Percentiles rank a stretch among this genome's conserved stretches.
These are phyloP conservation scores for Globisporangium spinosum DNA, from an alignment of 352 stramenopile genomes.

Conservation along the genomic window DNA sequence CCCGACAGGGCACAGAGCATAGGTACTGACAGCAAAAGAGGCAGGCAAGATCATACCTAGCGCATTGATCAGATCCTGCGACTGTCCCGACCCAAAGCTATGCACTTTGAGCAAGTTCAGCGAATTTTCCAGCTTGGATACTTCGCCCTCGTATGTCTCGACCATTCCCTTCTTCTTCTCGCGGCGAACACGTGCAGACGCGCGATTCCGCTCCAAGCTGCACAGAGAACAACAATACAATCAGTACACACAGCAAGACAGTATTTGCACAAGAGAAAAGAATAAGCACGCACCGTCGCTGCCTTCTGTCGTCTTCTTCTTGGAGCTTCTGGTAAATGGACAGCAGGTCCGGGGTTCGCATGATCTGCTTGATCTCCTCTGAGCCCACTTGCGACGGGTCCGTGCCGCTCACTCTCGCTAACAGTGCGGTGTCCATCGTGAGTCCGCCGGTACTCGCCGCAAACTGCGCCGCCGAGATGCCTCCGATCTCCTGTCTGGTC, in stretches of 20 bases:
- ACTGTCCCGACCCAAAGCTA: slow-evolving; percentile 65
- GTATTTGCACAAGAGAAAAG: neutral
- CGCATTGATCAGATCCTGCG: slow-evolving; percentile 60
- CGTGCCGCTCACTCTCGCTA: slow-evolving; percentile 76
- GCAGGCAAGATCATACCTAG: slow-evolving; percentile 38
- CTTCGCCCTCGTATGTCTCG: slow-evolving; percentile 81
- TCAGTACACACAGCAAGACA: neutral
- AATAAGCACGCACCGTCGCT: slow-evolving; percentile 34
- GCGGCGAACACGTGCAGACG: slow-evolving; percentile 72
- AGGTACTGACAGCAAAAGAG: neutral
- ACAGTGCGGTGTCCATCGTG: slow-evolving; percentile 71
- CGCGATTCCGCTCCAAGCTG: slow-evolving; percentile 72
- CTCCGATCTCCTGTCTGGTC: slow-evolving; percentile 34
- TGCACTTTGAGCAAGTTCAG: slow-evolving; percentile 77
- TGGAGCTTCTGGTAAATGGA: slow-evolving; percentile 89
- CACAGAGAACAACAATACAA: neutral
- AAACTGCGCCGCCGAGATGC: slow-evolving; percentile 79
- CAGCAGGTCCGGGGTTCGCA: slow-evolving; percentile 74
- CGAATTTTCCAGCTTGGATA: slow-evolving; percentile 85
- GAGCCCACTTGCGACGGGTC: slow-evolving; percentile 74
- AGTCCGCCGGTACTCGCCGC: slow-evolving; percentile 74
- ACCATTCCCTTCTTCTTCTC: slow-evolving; percentile 89
- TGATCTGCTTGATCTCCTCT: slow-evolving; percentile 88
- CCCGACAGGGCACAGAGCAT: neutral
- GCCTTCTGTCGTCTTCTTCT: slow-evolving; percentile 78